Evolutionary conservation across 306 rosid genomes (phyloP), one percentile per base, ranked within the genome.

Genomic region (Vigna radiata): DNA sequence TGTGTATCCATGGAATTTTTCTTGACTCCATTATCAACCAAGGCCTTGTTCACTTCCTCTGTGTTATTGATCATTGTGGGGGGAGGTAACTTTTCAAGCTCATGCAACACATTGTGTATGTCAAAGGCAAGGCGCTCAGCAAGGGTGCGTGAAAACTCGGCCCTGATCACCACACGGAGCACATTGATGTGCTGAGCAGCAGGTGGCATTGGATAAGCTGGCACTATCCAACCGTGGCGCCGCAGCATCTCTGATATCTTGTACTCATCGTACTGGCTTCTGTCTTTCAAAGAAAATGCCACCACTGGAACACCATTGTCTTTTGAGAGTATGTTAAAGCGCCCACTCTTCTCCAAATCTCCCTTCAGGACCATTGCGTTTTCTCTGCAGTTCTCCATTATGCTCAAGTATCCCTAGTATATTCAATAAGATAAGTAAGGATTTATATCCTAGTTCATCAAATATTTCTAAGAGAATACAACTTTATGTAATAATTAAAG

Each of bases 301-400:
- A 94, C 98, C 21, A 94, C 78, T 0, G 97, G 98, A 70, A 91
- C 98, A 11, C 98, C 98, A 1, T 81, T 8, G 74, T 91, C 96
- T 72, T 94, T 94, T 73, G 97, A 94, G 6, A 94, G 36, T 14
- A 94, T 90, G 72, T 85, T 70, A 19, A 91, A 91, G 29, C 68
- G 79, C 68, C 91, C 98, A 2, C 86, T 89, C 25, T 85, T 87
- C 60, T 76, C 77, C 55, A 94, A 37, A n/a, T 89, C 87, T 74
- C 90, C 83, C 76, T 77, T 84, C 70, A 91, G 43, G 8, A 64
- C 72, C 81, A 77, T 86, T 0, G 95, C 85, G 23, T 84, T 91
- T 11, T 80, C 91, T 82, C 73, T 81, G 55, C 92, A 90, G 12
- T 85, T 83, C 76, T 83, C 89, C 96, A 88, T 90, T 71, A 88